Conservation (phyloP, 768 basidiomycete species). For the Pleurotus tuber-regium region DNA sequence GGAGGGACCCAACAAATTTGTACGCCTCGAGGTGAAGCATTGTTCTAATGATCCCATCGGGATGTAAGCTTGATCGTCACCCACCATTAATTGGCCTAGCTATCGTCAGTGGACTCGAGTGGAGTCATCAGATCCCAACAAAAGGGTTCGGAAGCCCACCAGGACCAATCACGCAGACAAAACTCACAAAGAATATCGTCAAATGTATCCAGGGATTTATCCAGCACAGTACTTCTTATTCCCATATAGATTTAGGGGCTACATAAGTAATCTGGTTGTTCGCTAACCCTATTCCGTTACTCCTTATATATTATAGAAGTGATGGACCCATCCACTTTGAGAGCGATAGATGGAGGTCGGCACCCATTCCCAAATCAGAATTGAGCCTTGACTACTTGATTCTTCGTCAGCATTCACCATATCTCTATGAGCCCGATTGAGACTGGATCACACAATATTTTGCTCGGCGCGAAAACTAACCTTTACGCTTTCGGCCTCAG, state of each 20-base stretch:
- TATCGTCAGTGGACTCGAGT: constrained; percentile 71
- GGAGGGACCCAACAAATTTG: constrained; percentile 75
- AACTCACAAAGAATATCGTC: constrained; percentile 77
- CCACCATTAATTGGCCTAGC: constrained; percentile 67
- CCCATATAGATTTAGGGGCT: no score
- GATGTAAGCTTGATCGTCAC: constrained; percentile 12
- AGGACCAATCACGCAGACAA: constrained; percentile 70
- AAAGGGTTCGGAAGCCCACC: constrained; percentile 79
- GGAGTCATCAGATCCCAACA: constrained; percentile 82
- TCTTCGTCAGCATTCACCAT: constrained; percentile 78
- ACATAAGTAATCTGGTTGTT: neutral
- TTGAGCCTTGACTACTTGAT: constrained; percentile 65
- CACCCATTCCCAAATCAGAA: constrained; percentile 33
- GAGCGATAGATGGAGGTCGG: constrained; percentile 70
- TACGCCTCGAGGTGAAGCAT: constrained; percentile 63
- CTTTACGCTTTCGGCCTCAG: no score
- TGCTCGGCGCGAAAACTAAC: no score
- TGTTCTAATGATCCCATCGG: constrained; percentile 2
- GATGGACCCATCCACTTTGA: constrained; percentile 51
- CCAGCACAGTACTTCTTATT: constrained; percentile 35
- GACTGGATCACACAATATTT: constrained; percentile 54
- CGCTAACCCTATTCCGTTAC: neutral
- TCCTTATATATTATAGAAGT: constrained; percentile 44
- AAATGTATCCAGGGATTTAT: constrained; percentile 74
- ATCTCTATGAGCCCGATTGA: constrained; percentile 78